Percentiles rank a stretch among this genome's conserved stretches.
Evolutionary conservation across 2,329 filamentous ascomycete genomes (phyloP).

Genomic region (Botryotinia convoluta): DNA sequence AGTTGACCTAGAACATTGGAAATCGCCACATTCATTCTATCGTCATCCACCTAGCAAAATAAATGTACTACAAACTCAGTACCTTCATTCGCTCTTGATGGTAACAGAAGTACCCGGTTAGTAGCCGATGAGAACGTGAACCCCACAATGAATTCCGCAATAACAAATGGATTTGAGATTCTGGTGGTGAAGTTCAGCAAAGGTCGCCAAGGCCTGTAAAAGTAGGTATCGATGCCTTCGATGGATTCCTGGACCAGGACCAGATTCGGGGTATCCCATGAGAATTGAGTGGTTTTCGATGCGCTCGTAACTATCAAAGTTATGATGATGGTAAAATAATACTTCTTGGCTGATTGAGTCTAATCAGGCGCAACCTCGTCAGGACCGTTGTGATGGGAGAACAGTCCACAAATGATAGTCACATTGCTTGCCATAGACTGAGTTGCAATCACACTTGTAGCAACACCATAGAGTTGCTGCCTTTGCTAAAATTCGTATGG

Average conservation of each 20-base stretch:
- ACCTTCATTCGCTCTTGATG: background rate
- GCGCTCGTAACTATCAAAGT: too few relatives aligned
- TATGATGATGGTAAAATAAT: background rate
- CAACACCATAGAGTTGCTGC: background rate
- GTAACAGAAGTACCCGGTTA: background rate
- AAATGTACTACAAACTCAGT: background rate
- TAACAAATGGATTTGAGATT: background rate
- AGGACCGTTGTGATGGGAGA: background rate
- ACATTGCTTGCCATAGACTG: background rate
- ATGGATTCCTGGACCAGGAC: background rate
- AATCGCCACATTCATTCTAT: background rate
- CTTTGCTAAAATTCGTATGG: background rate
- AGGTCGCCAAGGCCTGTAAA: background rate
- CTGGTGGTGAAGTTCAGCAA: background rate
- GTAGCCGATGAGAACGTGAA: too few relatives aligned
- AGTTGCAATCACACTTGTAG: background rate
- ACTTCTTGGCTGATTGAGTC: background rate
- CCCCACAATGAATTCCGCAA: too few relatives aligned
- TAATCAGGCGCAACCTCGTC: background rate
- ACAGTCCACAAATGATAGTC: background rate
- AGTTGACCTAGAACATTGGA: background rate
- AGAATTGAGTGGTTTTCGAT: background rate
- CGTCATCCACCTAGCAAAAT: background rate
- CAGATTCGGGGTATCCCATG: background rate
- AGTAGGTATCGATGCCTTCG: background rate